Percentiles rank a stretch among this genome's conserved stretches.
phyloP scores from a whole-genome alignment of 768 basidiomycete genomes.

The Chlorophyllum brunneum region DNA sequence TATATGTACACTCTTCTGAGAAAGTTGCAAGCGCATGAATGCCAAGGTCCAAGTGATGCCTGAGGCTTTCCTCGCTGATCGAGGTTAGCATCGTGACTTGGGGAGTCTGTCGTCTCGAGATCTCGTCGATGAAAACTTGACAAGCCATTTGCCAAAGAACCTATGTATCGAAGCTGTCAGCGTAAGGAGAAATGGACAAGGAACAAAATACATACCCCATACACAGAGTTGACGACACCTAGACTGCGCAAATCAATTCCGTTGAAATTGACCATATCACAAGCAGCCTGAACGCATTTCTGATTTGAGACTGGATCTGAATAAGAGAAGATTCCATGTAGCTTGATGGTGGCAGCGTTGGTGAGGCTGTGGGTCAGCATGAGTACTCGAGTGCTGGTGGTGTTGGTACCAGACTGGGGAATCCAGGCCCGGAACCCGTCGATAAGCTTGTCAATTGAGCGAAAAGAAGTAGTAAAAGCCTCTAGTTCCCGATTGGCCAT shows the following conservation, averaged over 20 bases:
- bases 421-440: constrained; percentile 34
- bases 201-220: constrained; percentile 39
- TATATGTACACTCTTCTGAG: constrained; percentile 40
- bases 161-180: constrained; percentile 21
- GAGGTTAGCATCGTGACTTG: constrained; percentile 27
- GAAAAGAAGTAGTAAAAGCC: constrained; percentile 40
- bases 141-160: constrained; percentile 45
- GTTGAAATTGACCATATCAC: constrained; percentile 37
- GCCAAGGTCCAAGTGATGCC: constrained; percentile 35
- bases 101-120: constrained; percentile 35
- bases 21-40: constrained; percentile 38
- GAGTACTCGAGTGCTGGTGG: constrained; percentile 33
- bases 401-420: constrained; percentile 28
- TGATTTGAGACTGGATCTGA: constrained; percentile 38
- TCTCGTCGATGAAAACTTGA: constrained; percentile 43
- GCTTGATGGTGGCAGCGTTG: constrained; percentile 47
- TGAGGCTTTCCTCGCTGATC: constrained; percentile 36
- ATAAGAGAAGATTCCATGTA: constrained; percentile 46
- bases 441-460: constrained; percentile 42
- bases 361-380: constrained; percentile 45
- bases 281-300: constrained; percentile 39
- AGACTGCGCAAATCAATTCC: constrained; percentile 35
- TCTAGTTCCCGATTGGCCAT: constrained; percentile 37
- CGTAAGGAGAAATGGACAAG: constrained; percentile 10
- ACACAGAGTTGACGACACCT: constrained; percentile 43